Base-by-base conservation (phyloP, 2,329 filamentous ascomycete species). In the Raffaelea deltoideospora region DNA sequence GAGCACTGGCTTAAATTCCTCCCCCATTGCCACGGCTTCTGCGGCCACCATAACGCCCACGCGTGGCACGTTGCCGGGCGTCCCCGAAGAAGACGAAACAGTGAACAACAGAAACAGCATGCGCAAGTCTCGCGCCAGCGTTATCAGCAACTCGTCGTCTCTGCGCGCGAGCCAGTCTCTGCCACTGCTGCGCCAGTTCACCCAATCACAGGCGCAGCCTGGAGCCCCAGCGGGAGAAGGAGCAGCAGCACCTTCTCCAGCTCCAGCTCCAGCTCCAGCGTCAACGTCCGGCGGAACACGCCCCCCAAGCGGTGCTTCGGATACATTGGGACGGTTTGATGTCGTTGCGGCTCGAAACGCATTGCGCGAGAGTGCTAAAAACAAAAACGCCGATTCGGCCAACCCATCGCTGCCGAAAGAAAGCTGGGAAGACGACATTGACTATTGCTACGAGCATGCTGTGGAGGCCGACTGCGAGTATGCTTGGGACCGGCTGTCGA, bases 391-490 rank as follows among this genome's bases (percentile, higher is more conserved):
- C 8, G 45, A 43, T 3, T 45, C 37, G 13, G 47, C 47, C n/a
- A 54, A 59, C 3, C 37, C 42, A 4, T n/a, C n/a, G n/a, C 42
- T 55, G n/a, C 46, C 51, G 18, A 54, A 55, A 8, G 63, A 66
- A 45, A 75, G 59, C 45, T 80, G 76, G 76, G 76, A 80, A 47
- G 73, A 77, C 36, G 73, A 73, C 43, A 79, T 80, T 42, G 76
- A 80, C 49, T 80, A 78, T 52, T 78, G 72, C 49, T 80, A 80
- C 48, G 74, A 79, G 44, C 71, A 80, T 46, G 75, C 74, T 44
- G 72, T 67, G 11, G 76, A 79, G 50, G 75, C 73, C 8, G 63
- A 78, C 51, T 79, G 72, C 48, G 67, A 79, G 42, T 79, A 76
- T 45, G 67, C 74, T 31, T 79, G 74, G 74, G 70, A 75, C 40